These are phyloP conservation scores for Candida quercuum DNA, from an alignment of 805 yeast genomes.

Conservation along the genomic window DNA sequence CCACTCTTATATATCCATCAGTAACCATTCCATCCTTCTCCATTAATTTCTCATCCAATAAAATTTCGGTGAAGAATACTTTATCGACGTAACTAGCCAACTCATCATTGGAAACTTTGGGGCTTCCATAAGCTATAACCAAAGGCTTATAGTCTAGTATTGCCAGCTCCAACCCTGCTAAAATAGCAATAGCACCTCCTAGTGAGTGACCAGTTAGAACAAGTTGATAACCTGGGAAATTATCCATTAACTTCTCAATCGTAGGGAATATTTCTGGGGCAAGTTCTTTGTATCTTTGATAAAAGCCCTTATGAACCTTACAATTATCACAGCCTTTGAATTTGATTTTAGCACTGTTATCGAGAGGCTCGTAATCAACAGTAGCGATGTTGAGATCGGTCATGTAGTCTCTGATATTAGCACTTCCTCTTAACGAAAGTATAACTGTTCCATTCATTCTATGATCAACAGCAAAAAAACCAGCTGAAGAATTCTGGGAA, in stretches of 20 bases:
- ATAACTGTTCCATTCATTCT: conserved; percentile 35
- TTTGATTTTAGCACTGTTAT: conserved; percentile 8
- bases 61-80: conserved; percentile 35
- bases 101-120: conserved; percentile 53
- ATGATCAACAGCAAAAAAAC: conserved; percentile 51
- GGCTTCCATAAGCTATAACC: conserved; percentile 61
- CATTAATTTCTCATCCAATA: conserved; percentile 25
- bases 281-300: conserved; percentile 38
- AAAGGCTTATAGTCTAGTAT: conserved; percentile 50
- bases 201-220: conserved; percentile 69
- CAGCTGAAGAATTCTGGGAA: conserved; percentile 21
- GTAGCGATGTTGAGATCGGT: conserved; percentile 44
- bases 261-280: conserved; percentile 22
- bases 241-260: conserved; percentile 29
- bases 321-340: conserved; percentile 41
- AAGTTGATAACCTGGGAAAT: conserved; percentile 44
- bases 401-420: conserved; percentile 53
- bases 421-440: conserved; percentile 59
- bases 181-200: conserved; percentile 65
- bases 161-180: conserved; percentile 58
- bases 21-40: conserved; percentile 5
- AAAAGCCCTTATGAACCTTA: conserved; percentile 60
- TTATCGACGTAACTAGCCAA: conserved; percentile 50
- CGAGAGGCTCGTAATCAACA: conserved; percentile 17
- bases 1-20: conserved; percentile 47